Evolutionary conservation across 352 stramenopile genomes (phyloP).

Genomic region (Lagenidium sp.): DNA sequence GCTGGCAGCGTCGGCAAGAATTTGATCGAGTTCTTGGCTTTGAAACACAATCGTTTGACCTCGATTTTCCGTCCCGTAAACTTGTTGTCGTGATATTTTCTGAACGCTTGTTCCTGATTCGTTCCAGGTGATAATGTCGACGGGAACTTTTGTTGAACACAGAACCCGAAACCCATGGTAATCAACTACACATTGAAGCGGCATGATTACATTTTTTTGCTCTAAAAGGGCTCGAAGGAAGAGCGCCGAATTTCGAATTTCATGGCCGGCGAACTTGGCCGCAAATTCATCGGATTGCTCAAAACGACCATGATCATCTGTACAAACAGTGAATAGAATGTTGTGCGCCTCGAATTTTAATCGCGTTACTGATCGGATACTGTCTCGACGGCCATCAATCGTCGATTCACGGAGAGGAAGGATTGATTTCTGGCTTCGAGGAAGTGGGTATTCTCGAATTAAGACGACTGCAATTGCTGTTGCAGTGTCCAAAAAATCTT

Average conservation of each 20-base stretch:
- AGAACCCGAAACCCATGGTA: slow-evolving; percentile 85
- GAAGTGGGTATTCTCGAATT: slow-evolving; percentile 72
- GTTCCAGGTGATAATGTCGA: slow-evolving; percentile 61
- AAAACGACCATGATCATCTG: slow-evolving; percentile 88
- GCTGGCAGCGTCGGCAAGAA: slow-evolving; percentile 44
- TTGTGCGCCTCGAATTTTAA: slow-evolving; percentile 82
- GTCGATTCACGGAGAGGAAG: slow-evolving; percentile 31
- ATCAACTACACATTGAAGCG: slow-evolving; percentile 79
- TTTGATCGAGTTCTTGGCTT: slow-evolving; percentile 68
- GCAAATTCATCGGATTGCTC: slow-evolving; percentile 85
- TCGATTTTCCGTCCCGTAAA: slow-evolving; percentile 79
- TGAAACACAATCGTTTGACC: slow-evolving; percentile 74
- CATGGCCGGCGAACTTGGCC: slow-evolving; percentile 76
- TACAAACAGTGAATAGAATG: slow-evolving; percentile 86
- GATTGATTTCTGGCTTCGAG: slow-evolving; percentile 73
- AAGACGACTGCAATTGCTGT: slow-evolving; percentile 62
- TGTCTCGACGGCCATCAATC: slow-evolving; percentile 66
- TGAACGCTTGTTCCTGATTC: slow-evolving; percentile 48
- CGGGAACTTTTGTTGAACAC: slow-evolving; percentile 76
- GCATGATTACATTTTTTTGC: slow-evolving; percentile 37
- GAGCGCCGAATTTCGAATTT: slow-evolving; percentile 73
- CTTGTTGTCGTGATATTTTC: slow-evolving; percentile 62
- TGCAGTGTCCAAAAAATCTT: slow-evolving; percentile 84
- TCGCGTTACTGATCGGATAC: slow-evolving; percentile 36
- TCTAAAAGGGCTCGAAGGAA: slow-evolving; percentile 38